These are phyloP conservation scores for Hymenotorrendiella dingleyae DNA, from an alignment of 2,329 filamentous ascomycete genomes.

Conservation along the genomic window DNA sequence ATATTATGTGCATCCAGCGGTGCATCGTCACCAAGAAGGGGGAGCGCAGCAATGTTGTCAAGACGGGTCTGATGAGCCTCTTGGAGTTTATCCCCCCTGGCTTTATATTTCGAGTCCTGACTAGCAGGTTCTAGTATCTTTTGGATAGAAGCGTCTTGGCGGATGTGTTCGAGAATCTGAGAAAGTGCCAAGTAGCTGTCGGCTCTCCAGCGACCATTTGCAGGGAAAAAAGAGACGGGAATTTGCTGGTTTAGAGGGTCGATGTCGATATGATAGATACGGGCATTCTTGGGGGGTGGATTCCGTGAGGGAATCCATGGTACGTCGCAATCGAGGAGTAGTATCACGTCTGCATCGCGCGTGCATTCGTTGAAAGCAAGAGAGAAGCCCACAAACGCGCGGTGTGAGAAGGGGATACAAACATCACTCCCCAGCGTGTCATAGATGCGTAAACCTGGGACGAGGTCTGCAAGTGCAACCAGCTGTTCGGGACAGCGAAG, in stretches of 20 bases:
- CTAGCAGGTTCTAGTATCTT: too few relatives aligned
- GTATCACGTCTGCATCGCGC: slow-evolving; percentile 68
- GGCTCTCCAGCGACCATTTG: slow-evolving; percentile 57
- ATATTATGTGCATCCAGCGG: slow-evolving; percentile 36
- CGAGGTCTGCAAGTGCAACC: slow-evolving; percentile 54
- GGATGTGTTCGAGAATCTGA: slow-evolving; percentile 60
- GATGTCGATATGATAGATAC: slow-evolving; percentile 55
- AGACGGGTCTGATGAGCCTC: slow-evolving; percentile 53
- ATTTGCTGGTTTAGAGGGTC: slow-evolving; percentile 63
- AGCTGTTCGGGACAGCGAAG: slow-evolving; percentile 38
- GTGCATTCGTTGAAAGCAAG: slow-evolving; percentile 69
- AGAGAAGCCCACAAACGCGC: slow-evolving; percentile 60
- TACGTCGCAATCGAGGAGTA: slow-evolving; percentile 81
- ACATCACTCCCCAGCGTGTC: slow-evolving; percentile 72
- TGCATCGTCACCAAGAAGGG: slow-evolving; percentile 18
- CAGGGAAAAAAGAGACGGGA: slow-evolving; percentile 64
- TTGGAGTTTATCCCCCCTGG: slow-evolving; percentile 48
- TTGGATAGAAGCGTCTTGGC: slow-evolving; percentile 38
- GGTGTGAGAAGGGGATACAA: slow-evolving; percentile 67
- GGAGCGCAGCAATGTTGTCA: slow-evolving; percentile 43
- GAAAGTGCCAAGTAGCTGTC: slow-evolving; percentile 56
- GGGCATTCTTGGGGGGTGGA: slow-evolving; percentile 43
- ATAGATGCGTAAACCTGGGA: slow-evolving; percentile 61
- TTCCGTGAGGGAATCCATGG: slow-evolving; percentile 78
- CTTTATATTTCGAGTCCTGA: slow-evolving; percentile 30